Evolutionary conservation across 371 early-diverging fungal species (phyloP).

Genomic region (Actinomortierella ambigua): DNA sequence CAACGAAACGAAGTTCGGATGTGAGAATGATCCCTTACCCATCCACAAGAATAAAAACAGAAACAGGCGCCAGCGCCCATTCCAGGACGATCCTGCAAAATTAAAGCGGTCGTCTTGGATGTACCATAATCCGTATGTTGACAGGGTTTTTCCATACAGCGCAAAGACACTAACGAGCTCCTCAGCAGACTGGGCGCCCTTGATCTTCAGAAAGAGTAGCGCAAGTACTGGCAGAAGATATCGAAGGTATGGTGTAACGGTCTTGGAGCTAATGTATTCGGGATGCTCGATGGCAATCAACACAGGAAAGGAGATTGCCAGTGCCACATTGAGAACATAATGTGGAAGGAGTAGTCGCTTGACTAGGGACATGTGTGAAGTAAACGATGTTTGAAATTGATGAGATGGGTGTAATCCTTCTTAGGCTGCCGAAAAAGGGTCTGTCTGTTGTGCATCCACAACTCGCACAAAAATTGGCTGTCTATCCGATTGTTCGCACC

Average conservation of each 20-base stretch:
- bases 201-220: slow-evolving; percentile 25
- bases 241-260: slow-evolving; percentile 24
- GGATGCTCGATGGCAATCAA: slow-evolving; percentile 34
- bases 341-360: slow-evolving; percentile 58
- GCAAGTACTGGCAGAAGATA: slow-evolving; percentile 27
- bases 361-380: slow-evolving; percentile 22
- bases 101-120: slow-evolving; percentile 10
- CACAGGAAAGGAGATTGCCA: slow-evolving; percentile 25
- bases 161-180: slow-evolving; percentile 61
- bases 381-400: not conserved
- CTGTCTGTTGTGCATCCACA: not conserved
- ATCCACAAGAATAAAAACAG: slow-evolving; percentile 54
- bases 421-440: too few relatives aligned
- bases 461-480: too few relatives aligned
- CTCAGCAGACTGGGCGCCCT: slow-evolving; percentile 52
- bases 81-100: slow-evolving; percentile 27
- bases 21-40: slow-evolving; percentile 32
- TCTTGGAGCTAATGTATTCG: slow-evolving; percentile 10
- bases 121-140: slow-evolving; percentile 49
- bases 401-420: not conserved
- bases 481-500: not conserved
- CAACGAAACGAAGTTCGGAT: not conserved
- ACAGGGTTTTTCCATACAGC: slow-evolving; percentile 58
- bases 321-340: slow-evolving; percentile 52
- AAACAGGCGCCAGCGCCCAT: slow-evolving; percentile 38